Evolutionary conservation across 2,329 filamentous ascomycete genomes (phyloP), one percentile per base, ranked within the genome.

Genomic region (Zymoseptoria passerinii): DNA sequence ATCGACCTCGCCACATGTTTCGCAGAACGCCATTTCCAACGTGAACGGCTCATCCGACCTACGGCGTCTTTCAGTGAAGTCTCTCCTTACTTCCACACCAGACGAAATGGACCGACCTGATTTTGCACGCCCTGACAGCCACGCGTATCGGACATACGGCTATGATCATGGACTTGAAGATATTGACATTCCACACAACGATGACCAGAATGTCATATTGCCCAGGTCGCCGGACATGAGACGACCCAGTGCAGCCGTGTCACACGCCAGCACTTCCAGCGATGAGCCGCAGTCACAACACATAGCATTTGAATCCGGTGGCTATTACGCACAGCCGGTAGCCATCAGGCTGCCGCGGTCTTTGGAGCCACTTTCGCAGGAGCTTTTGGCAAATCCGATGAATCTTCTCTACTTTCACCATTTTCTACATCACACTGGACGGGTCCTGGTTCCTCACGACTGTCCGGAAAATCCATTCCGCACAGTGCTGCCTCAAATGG

Each of bases 381-480:
- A 81, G 8, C 75, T 91, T 28, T 73, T 81, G 50, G 82, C 87
- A 44, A 92, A 90, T 65, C 87, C 84, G 1, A 92, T 92, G 83
- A 92, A 94, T 67, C 73, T 94, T 61, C 79, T 94, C 64, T 87
- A 87, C 66, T 87, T 87, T 63, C 83, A 87, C 68, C 83, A 86
- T 66, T 86, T 94, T 68, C 78, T 94, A 59, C 89, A 92, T 66
- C 87, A 94, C 71, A 94, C 89, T 2, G 88, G 88, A 7, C 82
- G 83, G 60, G 84, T 85, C 65, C 71, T 84, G 57, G 79, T 83
- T 2, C 80, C 83, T 1, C 83, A 86, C 66, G 82, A 86, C 66
- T 86, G 83, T 67, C 76, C 79, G 56, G 75, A 82, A 57, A 85
- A 84, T 68, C 78, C 81, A 0, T 85, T 87, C 65, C 78, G 83